phyloP scores from a whole-genome alignment of 2,329 filamentous ascomycete species.

The Alternaria incomplexa region DNA sequence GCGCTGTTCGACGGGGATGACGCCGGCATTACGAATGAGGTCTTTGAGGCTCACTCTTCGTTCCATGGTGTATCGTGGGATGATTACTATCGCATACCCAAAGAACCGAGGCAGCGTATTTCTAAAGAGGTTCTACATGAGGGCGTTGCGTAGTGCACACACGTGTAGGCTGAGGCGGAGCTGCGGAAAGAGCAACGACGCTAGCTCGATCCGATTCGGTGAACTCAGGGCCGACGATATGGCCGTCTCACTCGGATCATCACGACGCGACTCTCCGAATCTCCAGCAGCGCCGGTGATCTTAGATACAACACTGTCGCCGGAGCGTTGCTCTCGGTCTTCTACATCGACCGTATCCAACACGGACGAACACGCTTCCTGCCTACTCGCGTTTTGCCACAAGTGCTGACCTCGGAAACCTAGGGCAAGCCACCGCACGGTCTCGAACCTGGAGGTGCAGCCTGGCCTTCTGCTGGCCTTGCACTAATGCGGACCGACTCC shows the following conservation, averaged over 20 bases:
- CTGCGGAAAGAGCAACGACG: slow-evolving; percentile 2
- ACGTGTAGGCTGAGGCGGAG: slow-evolving; percentile 26
- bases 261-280: slow-evolving; percentile 4
- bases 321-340: not conserved
- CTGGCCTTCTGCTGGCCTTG: not conserved
- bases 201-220: slow-evolving; percentile 14
- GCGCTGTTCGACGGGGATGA: slow-evolving; percentile 32
- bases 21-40: slow-evolving; percentile 37
- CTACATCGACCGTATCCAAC: not conserved
- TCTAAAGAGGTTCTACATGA: not conserved
- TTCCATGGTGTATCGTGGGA: slow-evolving; percentile 26
- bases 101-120: not conserved
- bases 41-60: slow-evolving; percentile 36
- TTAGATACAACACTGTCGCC: not conserved
- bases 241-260: slow-evolving; percentile 3
- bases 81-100: slow-evolving; percentile 5
- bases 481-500: slow-evolving; percentile 17
- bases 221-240: slow-evolving; percentile 2
- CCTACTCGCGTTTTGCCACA: not conserved
- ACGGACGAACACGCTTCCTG: not conserved
- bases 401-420: slow-evolving; percentile 1
- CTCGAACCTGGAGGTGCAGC: slow-evolving; percentile 10
- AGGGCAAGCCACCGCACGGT: slow-evolving; percentile 1
- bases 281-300: not conserved
- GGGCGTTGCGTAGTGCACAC: slow-evolving; percentile 15